Base-by-base conservation (phyloP, 257 asterid genomes). In the Jacaranda mimosifolia region DNA sequence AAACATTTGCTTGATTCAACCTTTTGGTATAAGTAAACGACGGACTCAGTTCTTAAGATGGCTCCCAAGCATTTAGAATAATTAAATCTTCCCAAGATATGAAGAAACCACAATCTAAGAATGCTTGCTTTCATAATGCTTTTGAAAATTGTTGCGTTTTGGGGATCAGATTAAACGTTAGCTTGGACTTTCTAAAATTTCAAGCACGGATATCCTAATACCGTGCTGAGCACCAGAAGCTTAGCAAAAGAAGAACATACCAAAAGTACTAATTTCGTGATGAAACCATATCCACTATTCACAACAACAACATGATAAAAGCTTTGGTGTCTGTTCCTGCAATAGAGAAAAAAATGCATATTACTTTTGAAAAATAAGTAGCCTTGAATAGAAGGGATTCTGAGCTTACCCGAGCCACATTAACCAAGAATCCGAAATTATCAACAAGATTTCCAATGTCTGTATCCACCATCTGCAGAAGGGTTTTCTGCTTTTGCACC, bases 391-490 rank as follows among this genome's bases (percentile, higher is more conserved):
- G 57, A 64, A 68, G 68, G 59, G 56, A 68, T 55, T 36, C 45
- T 0, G 26, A 46, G 52, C 62, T 14, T 89, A 92, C 97, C 93
- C 94, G 86, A 14, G 99, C 90, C 18, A 82, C 97, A 75, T 91
- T 90, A 70, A 95, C 97, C 42, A 95, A 79, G 86, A 73, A 91
- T 49, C 87, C 86, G 43, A 93, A 95, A 85, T 91, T 93, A 62
- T 95, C 99, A 4, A 95, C 95, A 43, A 95, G 91, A 85, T 83
- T 85, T 48, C 91, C 97, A 63, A 95, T 84, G 68, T 95, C 99
- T 21, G 88, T 72, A 60, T 95, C 99, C 82, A 92, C 89, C 77
- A 96, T 91, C 84, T 91, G 98, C 79, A 90, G 74, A 75, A 95
- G 88, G 12, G 84, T 70, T 80, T 90, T 95, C 88, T 95, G 97